Evolutionary conservation across 345 rosid species (phyloP).

Genomic region (Salix exigua): DNA sequence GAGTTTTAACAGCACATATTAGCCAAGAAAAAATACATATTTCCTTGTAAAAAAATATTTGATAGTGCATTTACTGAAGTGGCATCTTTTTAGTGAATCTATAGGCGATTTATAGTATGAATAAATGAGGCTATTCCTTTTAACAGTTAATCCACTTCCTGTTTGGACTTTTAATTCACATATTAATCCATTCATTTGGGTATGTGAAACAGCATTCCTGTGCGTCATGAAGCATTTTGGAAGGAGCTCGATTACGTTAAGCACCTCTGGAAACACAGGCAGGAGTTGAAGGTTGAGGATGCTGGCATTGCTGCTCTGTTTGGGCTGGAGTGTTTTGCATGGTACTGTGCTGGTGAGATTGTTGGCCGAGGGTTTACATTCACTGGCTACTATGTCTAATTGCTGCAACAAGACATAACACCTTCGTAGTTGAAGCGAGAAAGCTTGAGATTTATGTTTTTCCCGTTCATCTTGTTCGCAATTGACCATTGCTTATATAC

Average conservation of each 20-base stretch:
- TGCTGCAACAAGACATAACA: background rate
- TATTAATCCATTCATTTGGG: background rate
- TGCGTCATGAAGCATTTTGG: constrained; percentile 49
- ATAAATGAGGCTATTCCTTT: background rate
- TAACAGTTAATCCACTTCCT: background rate
- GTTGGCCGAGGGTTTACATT: constrained; percentile 69
- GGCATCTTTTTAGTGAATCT: background rate
- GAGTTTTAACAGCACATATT: background rate
- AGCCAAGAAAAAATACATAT: background rate
- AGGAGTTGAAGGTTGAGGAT: constrained; percentile 62
- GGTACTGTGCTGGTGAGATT: constrained; percentile 73
- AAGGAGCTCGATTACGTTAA: constrained; percentile 56
- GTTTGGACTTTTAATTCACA: background rate
- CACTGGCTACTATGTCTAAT: constrained; percentile 61
- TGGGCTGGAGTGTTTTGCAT: constrained; percentile 69
- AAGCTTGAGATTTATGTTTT: background rate
- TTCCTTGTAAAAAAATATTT: background rate
- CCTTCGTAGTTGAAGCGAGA: background rate
- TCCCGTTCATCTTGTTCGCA: background rate
- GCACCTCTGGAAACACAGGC: constrained; percentile 50
- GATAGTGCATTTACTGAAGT: background rate
- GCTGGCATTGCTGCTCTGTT: constrained; percentile 60
- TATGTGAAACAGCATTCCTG: constrained; percentile 48
- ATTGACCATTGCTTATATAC: background rate
- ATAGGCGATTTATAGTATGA: background rate